Percentiles rank a stretch among this genome's conserved stretches.
phyloP scores from a whole-genome alignment of 2,329 filamentous ascomycete species.

The Nemania sp. region DNA sequence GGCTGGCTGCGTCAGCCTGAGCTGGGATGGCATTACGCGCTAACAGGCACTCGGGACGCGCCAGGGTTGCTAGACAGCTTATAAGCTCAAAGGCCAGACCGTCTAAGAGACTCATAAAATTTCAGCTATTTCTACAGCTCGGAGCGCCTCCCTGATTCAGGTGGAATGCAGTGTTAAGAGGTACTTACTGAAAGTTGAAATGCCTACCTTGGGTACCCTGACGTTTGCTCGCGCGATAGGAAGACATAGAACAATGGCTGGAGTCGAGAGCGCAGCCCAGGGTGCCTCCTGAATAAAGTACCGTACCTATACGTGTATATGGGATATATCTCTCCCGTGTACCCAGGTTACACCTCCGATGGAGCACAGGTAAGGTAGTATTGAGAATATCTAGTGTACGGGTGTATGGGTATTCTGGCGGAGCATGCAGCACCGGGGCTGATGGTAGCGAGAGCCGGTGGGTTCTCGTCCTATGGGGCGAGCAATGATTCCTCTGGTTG shows the following conservation, averaged over 20 bases:
- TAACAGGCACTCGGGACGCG: slow-evolving; percentile 27
- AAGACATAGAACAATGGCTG: not conserved
- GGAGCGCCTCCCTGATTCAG: slow-evolving; percentile 8
- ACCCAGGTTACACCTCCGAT: too few species aligned
- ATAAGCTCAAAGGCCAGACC: slow-evolving; percentile 10
- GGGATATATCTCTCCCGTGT: too few species aligned
- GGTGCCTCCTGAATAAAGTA: too few species aligned
- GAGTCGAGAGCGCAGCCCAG: not conserved
- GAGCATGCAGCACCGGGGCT: slow-evolving; percentile 25
- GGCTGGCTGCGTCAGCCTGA: too few species aligned
- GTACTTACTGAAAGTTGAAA: not conserved
- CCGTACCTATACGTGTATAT: too few species aligned
- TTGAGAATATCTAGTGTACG: slow-evolving; percentile 1
- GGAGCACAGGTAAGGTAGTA: not conserved
- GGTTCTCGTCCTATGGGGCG: slow-evolving; percentile 25
- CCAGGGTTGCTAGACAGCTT: slow-evolving; percentile 14
- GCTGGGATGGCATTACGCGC: slow-evolving; percentile 11
- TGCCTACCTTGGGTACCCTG: not conserved
- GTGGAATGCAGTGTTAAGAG: slow-evolving; percentile 2
- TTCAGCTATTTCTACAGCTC: slow-evolving; percentile 20
- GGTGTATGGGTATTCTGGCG: slow-evolving; percentile 12
- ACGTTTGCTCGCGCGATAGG: slow-evolving; percentile 1
- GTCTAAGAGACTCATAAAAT: slow-evolving; percentile 14
- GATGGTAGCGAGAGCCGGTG: slow-evolving; percentile 25
- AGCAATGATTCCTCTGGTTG: slow-evolving; percentile 10